Evolutionary conservation across 2,329 filamentous ascomycete genomes (phyloP), one percentile per base, ranked within the genome.

Genomic region (Trichophyton mentagrophytes): DNA sequence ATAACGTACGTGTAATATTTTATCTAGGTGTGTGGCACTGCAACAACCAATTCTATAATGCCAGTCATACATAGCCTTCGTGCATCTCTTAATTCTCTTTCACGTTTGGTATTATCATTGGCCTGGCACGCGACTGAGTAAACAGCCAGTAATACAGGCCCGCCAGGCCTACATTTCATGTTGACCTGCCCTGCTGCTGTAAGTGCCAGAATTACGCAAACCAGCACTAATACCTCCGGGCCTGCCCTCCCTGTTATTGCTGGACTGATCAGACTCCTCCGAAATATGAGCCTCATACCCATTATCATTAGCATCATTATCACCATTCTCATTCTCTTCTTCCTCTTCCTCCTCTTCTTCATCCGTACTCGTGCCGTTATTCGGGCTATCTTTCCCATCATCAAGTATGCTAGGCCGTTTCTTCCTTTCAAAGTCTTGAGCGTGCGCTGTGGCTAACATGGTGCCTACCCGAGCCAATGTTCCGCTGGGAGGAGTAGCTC

Each of bases 381-480:
- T 72, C 68, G 36, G 67, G 68, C 2, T 51, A 30, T n/a, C 58
- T 30, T 72, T 67, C 5, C 73, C 69, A 33, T 67, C 69, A 17
- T 30, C 27, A 30, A 77, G 70, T 11, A 76, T 69, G 40, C 78
- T 77, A 0, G 79, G 78, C 30, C 77, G 80, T 64, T 83, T 81
- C 71, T 84, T 88, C 76, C 93, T 87, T 74, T 95, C 88, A 71
- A 96, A 97, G 74, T 97, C 92, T 71, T 95, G 87, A 63, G 83
- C 87, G 71, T 97, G 93, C 4, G 92, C 92, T 63, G 86, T 82
- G 3, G 89, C 87, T 66, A 96, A 79, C n/a, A 90, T 84, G 13
- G 80, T 83, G 3, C 82, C 83, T 11, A 86, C 79, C 1, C 80
- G 75, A n/a, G 73, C 73, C 9, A 83, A 73, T 6, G 74, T 77